A percentile compares a stretch with the other conserved stretches of the same genome.
Evolutionary conservation across 495 filamentous ascomycete genomes (phyloP).

Genomic region (Cudoniella acicularis): DNA sequence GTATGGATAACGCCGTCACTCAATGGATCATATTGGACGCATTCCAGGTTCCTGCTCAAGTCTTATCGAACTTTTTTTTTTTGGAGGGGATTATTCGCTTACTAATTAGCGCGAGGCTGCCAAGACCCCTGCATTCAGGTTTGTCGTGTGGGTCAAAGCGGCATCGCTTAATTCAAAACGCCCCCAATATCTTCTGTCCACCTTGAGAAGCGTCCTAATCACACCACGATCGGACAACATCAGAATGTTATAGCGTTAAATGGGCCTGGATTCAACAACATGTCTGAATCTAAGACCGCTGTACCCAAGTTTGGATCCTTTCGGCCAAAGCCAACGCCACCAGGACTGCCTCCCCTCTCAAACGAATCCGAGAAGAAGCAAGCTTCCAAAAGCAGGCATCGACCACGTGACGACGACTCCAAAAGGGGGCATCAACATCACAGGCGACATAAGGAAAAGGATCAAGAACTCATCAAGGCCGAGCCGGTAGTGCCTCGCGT

Average conservation of each 20-base stretch:
- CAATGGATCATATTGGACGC: background rate
- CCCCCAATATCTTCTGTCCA: background rate
- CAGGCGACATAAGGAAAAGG: conserved; percentile 9
- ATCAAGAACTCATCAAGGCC: conserved; percentile 21
- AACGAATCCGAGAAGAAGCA: conserved; percentile 1
- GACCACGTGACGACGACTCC: conserved; percentile 10
- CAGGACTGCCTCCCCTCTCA: background rate
- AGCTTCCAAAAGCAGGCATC: background rate
- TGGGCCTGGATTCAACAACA: conserved; percentile 1
- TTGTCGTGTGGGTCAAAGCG: too few species aligned
- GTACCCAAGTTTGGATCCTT: conserved; percentile 70
- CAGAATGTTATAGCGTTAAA: conserved; percentile 6
- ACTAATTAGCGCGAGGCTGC: background rate
- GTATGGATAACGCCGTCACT: background rate
- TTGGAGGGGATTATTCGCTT: background rate
- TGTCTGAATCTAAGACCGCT: conserved; percentile 25
- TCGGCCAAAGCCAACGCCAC: conserved; percentile 44
- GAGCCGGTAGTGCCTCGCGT: background rate
- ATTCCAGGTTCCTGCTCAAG: background rate
- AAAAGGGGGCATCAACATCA: conserved; percentile 8
- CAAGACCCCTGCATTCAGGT: too few species aligned
- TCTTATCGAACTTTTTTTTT: conserved; percentile 12
- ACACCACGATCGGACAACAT: background rate
- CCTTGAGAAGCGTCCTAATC: too few species aligned
- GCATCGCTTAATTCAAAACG: too few species aligned